These are phyloP conservation scores for Coniferiporia sulphurascens DNA, from an alignment of 1,284 basidiomycete genomes.

Conservation along the genomic window DNA sequence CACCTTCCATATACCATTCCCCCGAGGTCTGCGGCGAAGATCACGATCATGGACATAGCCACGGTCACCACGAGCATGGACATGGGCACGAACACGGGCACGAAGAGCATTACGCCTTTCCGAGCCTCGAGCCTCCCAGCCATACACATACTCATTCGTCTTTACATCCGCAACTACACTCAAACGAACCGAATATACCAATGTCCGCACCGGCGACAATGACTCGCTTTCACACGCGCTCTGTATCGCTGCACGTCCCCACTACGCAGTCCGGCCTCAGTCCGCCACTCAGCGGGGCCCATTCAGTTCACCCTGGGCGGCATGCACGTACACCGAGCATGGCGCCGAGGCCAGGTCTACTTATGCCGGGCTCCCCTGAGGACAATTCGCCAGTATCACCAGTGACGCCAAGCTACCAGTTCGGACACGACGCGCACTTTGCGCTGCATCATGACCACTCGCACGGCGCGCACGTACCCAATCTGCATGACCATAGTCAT, in stretches of 20 bases:
- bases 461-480: slow-evolving; percentile 41
- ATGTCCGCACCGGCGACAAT: slow-evolving; percentile 11
- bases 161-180: background rate
- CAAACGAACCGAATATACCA: slow-evolving; percentile 4
- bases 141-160: background rate
- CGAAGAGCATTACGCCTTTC: slow-evolving; percentile 2
- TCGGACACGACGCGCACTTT: slow-evolving; percentile 58
- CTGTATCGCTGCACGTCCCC: slow-evolving; percentile 17
- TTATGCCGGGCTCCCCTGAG: slow-evolving; percentile 7
- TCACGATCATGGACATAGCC: slow-evolving; percentile 12
- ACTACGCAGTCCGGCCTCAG: background rate
- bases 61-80: background rate
- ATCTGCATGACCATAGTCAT: slow-evolving; percentile 51
- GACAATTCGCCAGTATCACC: slow-evolving; percentile 32
- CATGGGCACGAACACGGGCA: slow-evolving; percentile 5
- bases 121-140: slow-evolving; percentile 1
- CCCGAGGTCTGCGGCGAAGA: background rate
- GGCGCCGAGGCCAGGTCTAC: slow-evolving; percentile 6
- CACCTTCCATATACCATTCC: slow-evolving; percentile 19
- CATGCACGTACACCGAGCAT: slow-evolving; percentile 13
- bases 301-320: background rate
- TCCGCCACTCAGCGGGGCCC: slow-evolving; percentile 1
- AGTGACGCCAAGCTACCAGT: slow-evolving; percentile 55
- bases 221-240: slow-evolving; percentile 14
- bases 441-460: slow-evolving; percentile 42